Percentiles rank a stretch among this genome's conserved stretches.
Evolutionary conservation across 2,329 filamentous ascomycete genomes (phyloP).

Genomic region (Trichoderma sp.): DNA sequence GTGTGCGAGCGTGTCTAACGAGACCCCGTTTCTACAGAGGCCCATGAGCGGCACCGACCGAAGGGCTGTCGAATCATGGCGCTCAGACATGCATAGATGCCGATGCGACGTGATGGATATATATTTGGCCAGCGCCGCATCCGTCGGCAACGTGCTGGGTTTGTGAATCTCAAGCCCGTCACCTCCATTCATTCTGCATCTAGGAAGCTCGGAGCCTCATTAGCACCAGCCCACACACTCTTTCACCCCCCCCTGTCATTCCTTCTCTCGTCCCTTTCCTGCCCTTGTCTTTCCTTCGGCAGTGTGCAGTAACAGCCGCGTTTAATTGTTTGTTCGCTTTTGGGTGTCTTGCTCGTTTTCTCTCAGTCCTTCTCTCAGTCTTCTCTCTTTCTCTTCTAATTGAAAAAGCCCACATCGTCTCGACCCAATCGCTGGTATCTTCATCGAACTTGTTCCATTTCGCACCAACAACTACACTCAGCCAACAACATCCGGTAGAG

Average conservation of each 20-base stretch:
- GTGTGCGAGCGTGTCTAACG: slow-evolving; percentile 8
- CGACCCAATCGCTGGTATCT: slow-evolving; percentile 6
- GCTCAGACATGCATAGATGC: slow-evolving; percentile 24
- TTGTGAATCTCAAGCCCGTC: slow-evolving; percentile 23
- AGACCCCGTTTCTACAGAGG: slow-evolving; percentile 19
- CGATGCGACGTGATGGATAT: slow-evolving; percentile 18
- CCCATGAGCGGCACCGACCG: slow-evolving; percentile 24
- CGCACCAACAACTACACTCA: slow-evolving; percentile 14
- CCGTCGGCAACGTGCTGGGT: slow-evolving; percentile 20
- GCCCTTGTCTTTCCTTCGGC: slow-evolving; percentile 16
- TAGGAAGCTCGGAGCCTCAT: slow-evolving; percentile 11
- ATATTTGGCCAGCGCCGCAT: slow-evolving; percentile 18
- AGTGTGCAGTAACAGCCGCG: slow-evolving; percentile 16
- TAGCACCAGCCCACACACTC: slow-evolving; percentile 19
- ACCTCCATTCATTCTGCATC: slow-evolving; percentile 25
- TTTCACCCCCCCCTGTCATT: slow-evolving; percentile 7
- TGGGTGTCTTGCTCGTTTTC: background rate
- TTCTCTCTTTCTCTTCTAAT: background rate
- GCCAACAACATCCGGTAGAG: slow-evolving; percentile 17
- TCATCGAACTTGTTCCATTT: slow-evolving; percentile 2
- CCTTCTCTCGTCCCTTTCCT: background rate
- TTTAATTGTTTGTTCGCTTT: slow-evolving; percentile 18
- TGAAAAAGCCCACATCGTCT: background rate
- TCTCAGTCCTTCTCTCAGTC: background rate
- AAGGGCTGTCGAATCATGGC: slow-evolving; percentile 24